Evolutionary conservation across 441 rosid genomes (phyloP).

Genomic region (Raphanus hybrid): DNA sequence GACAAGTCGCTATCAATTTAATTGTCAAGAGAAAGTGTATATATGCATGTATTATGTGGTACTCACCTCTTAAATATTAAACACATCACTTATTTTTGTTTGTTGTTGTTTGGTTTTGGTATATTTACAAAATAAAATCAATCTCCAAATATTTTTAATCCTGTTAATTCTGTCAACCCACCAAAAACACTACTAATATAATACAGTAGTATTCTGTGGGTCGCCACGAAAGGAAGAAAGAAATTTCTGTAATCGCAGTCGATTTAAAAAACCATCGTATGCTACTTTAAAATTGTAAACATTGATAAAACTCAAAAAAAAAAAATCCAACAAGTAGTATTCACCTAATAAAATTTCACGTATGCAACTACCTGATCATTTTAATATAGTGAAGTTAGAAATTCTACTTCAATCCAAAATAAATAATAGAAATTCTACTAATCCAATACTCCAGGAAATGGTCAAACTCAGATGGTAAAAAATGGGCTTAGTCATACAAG

Average conservation of each 20-base stretch:
- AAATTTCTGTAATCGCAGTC: slow-evolving; percentile 32
- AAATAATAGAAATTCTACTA: too few species aligned
- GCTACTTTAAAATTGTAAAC: background rate
- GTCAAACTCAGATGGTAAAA: slow-evolving; percentile 8
- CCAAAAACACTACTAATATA: slow-evolving; percentile 22
- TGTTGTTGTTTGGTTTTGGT: background rate
- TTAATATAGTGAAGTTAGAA: background rate
- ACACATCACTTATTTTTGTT: slow-evolving; percentile 13
- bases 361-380: slow-evolving; percentile 38
- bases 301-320: background rate
- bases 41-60: slow-evolving; percentile 39
- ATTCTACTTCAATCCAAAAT: background rate
- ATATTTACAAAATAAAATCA: background rate
- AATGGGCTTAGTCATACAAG: background rate
- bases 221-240: slow-evolving; percentile 39
- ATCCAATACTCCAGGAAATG: background rate
- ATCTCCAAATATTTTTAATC: background rate
- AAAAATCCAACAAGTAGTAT: slow-evolving; percentile 10
- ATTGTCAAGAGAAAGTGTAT: slow-evolving; percentile 27
- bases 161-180: slow-evolving; percentile 13
- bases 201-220: slow-evolving; percentile 27
- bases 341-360: slow-evolving; percentile 32
- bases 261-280: background rate
- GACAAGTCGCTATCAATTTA: slow-evolving; percentile 41
- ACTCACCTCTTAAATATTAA: slow-evolving; percentile 16